Conservation (phyloP, 352 stramenopile species). For the Saprolegnia diclina region DNA sequence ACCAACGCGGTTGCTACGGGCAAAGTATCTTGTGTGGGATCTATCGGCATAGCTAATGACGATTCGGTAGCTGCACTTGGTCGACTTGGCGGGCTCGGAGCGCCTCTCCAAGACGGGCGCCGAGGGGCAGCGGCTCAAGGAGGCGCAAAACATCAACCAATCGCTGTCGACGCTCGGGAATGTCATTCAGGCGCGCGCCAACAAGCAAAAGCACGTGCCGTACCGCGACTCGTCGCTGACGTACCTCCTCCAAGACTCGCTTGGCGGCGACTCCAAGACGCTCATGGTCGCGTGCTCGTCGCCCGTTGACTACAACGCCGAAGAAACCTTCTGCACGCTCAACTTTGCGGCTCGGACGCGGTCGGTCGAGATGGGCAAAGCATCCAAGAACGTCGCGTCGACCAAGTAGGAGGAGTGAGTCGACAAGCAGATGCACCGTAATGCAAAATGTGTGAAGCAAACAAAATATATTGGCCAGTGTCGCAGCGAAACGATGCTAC, state of each 20-base stretch:
- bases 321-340: conserved; percentile 90
- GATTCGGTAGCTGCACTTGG: conserved; percentile 57
- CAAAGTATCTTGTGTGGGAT: conserved; percentile 31
- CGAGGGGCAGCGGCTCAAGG: conserved; percentile 80
- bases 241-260: conserved; percentile 89
- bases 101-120: conserved; percentile 86
- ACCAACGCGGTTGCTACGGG: conserved; percentile 61
- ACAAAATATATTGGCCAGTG: too few species aligned
- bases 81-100: conserved; percentile 88
- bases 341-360: conserved; percentile 85
- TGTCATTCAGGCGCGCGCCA: conserved; percentile 90
- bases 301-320: conserved; percentile 87
- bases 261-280: conserved; percentile 89
- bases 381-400: conserved; percentile 69
- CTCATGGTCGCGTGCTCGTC: conserved; percentile 90
- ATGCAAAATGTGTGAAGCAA: conserved; percentile 8
- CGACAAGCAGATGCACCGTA: conserved; percentile 27
- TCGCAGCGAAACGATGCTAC: background rate
- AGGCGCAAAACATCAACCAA: conserved; percentile 93
- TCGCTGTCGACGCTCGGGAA: conserved; percentile 94
- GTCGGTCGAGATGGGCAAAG: conserved; percentile 87
- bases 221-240: conserved; percentile 94
- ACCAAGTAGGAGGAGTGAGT: conserved; percentile 16
- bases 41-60: background rate
- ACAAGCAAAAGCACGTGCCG: conserved; percentile 88